Base-by-base conservation (phyloP, 208 protist species). In the Histomonas meleagridis region DNA sequence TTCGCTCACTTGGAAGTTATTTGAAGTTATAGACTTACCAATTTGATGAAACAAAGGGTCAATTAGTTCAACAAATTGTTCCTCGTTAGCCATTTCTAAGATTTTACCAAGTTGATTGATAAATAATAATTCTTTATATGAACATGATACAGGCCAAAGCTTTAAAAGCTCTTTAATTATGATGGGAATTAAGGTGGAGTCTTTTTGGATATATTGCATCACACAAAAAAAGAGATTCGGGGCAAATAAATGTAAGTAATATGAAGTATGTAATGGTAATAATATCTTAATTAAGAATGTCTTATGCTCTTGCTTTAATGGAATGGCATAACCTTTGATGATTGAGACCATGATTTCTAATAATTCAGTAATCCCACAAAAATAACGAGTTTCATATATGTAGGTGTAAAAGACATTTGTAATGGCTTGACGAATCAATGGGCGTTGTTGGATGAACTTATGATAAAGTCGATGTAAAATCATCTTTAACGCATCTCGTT, bases 1-100 rank as follows among this genome's bases (percentile, higher is more conserved):
- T 65, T 91, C 86, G 28, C n/a, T 32, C 32, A 91, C 55, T 60
- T 91, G 86, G 55, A 91, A 91, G 40, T 91, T 60, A 91, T 91
- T 60, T 35, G 53, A 48, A 69, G 53, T 65, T 48, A 91, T 91
- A 26, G 53, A 91, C 12, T 65, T 2, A 5, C 53, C 86, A 49
- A 91, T 40, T 65, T 40, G 46, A 51, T 91, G 86, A 43, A 91
- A 91, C 10, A 91, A 43, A 35, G 53, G 49, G 1, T 38, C 53
- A 48, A 91, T 91, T 14, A 91, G 18, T 62, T 91, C 55, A 5
- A 48, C 53, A 60, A 91, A 69, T 35, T 91, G 86, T 21, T 60
- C 86, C 1, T 91, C 55, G 32, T 12, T 46, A 28, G 53, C 69
- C 21, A 26, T 21, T 43, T 91, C 86, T 4, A 91, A 69, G 53